phyloP scores from a whole-genome alignment of 2,329 filamentous ascomycete species.

The Xylariaceae sp. region DNA sequence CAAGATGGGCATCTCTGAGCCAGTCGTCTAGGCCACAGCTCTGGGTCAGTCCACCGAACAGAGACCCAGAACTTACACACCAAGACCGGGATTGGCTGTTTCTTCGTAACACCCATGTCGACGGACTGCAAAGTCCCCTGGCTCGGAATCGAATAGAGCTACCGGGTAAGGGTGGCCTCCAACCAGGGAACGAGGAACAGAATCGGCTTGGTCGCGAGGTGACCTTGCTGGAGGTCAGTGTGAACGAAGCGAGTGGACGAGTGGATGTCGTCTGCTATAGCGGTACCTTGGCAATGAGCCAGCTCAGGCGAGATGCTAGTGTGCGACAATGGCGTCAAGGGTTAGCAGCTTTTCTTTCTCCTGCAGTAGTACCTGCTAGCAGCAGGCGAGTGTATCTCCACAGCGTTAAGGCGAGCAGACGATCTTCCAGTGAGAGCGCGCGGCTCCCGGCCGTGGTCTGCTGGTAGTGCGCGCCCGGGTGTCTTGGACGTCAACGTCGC shows the following conservation, averaged over 20 bases:
- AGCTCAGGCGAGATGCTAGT: no score
- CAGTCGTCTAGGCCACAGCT: conserved; percentile 17
- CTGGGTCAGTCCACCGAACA: conserved; percentile 9
- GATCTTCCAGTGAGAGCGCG: conserved; percentile 24
- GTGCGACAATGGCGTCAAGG: conserved; percentile 1
- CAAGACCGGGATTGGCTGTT: conserved; percentile 19
- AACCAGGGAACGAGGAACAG: conserved; percentile 4
- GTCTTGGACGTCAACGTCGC: conserved; percentile 18
- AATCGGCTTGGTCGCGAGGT: conserved; percentile 10
- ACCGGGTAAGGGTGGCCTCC: conserved; percentile 2
- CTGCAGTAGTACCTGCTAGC: no score
- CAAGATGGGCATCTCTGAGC: conserved; percentile 13
- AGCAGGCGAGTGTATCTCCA: no score
- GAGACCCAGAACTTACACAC: conserved; percentile 13
- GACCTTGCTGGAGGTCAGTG: no score
- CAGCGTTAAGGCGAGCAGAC: no score
- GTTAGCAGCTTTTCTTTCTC: no score
- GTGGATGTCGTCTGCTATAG: background rate
- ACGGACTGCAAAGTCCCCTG: conserved; percentile 14
- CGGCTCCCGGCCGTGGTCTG: conserved; percentile 19
- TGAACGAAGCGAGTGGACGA: no score
- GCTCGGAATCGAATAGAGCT: conserved; percentile 16
- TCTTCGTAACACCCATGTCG: conserved; percentile 18
- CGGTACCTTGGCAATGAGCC: no score
- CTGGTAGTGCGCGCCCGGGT: background rate